Percentiles rank a stretch among this genome's conserved stretches.
Conservation (phyloP, 2,329 filamentous ascomycete genomes). For the Calonectria pseudoturangicola region DNA sequence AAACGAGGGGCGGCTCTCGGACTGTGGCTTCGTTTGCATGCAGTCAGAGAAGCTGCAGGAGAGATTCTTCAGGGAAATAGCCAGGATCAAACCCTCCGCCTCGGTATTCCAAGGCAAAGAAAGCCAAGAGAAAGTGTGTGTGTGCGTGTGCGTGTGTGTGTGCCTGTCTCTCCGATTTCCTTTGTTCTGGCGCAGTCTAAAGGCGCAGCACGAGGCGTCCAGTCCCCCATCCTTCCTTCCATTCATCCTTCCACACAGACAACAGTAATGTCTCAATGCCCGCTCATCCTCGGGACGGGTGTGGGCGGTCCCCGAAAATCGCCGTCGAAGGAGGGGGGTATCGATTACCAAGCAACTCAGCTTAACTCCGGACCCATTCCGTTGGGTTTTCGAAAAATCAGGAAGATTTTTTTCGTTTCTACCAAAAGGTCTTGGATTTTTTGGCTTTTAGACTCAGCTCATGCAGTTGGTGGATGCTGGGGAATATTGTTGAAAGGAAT, state of each 20-base stretch:
- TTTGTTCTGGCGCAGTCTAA: slow-evolving; percentile 24
- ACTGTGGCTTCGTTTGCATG: slow-evolving; percentile 16
- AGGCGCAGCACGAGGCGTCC: slow-evolving; percentile 29
- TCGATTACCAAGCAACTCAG: slow-evolving; percentile 41
- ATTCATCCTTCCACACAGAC: slow-evolving; percentile 25
- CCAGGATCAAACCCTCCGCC: slow-evolving; percentile 22
- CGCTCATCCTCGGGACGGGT: slow-evolving; percentile 11
- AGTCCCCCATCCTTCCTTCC: slow-evolving; percentile 22
- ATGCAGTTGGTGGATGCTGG: slow-evolving; percentile 9
- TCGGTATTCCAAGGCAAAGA: not conserved
- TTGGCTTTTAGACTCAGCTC: slow-evolving; percentile 16
- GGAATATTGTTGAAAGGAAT: slow-evolving; percentile 16
- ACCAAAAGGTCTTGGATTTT: slow-evolving; percentile 2
- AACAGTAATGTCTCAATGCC: slow-evolving; percentile 18
- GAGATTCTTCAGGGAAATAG: not conserved
- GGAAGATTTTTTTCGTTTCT: not conserved
- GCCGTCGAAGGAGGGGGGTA: slow-evolving; percentile 35
- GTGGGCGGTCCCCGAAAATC: slow-evolving; percentile 28
- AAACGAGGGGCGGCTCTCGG: slow-evolving; percentile 19
- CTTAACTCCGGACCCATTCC: slow-evolving; percentile 17
- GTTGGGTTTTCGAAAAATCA: slow-evolving; percentile 17
- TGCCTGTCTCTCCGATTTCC: slow-evolving; percentile 7
- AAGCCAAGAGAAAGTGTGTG: not conserved
- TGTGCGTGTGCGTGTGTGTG: not conserved
- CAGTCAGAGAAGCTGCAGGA: slow-evolving; percentile 17